These are phyloP conservation scores for Ogataea saltuana DNA, from an alignment of 805 yeast species.

Conservation along the genomic window DNA sequence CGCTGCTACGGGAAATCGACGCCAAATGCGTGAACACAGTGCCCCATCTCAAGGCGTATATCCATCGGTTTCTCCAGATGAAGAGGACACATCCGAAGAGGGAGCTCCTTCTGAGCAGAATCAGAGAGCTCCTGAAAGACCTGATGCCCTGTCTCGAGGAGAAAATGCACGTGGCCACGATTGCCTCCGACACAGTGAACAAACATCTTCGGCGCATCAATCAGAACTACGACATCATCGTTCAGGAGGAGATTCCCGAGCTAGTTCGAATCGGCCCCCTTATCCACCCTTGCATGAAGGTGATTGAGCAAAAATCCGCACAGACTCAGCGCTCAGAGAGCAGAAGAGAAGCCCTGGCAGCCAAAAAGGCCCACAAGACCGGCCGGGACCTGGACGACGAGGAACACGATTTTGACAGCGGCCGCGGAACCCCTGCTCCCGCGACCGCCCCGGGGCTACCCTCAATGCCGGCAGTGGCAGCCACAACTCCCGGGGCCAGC, in stretches of 20 bases:
- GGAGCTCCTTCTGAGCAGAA: conserved; percentile 38
- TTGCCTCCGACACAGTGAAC: conserved; percentile 76
- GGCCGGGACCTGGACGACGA: conserved; percentile 23
- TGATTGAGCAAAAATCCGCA: conserved; percentile 57
- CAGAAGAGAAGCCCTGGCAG: conserved; percentile 91
- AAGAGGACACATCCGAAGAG: conserved; percentile 40
- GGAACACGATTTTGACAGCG: conserved; percentile 29
- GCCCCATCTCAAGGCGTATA: conserved; percentile 62
- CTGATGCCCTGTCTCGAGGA: conserved; percentile 92
- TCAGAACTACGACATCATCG: conserved; percentile 74
- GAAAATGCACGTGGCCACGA: conserved; percentile 94
- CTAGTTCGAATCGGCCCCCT: conserved; percentile 72
- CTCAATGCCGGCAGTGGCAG: conserved; percentile 11
- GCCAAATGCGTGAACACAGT: conserved; percentile 83
- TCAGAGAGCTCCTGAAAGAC: conserved; percentile 55
- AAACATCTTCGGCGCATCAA: conserved; percentile 74
- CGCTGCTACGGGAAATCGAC: conserved; percentile 87
- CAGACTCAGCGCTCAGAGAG: conserved; percentile 81
- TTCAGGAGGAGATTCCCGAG: conserved; percentile 80
- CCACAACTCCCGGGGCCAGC: conserved; percentile 8
- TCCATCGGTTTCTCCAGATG: conserved; percentile 48
- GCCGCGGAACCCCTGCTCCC: conserved; percentile 23
- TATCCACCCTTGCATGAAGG: conserved; percentile 88
- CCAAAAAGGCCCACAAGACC: conserved; percentile 60
- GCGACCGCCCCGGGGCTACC: too few relatives aligned